These are phyloP conservation scores for Malassezia restricta DNA, from an alignment of 1,284 basidiomycete genomes.

Conservation along the genomic window DNA sequence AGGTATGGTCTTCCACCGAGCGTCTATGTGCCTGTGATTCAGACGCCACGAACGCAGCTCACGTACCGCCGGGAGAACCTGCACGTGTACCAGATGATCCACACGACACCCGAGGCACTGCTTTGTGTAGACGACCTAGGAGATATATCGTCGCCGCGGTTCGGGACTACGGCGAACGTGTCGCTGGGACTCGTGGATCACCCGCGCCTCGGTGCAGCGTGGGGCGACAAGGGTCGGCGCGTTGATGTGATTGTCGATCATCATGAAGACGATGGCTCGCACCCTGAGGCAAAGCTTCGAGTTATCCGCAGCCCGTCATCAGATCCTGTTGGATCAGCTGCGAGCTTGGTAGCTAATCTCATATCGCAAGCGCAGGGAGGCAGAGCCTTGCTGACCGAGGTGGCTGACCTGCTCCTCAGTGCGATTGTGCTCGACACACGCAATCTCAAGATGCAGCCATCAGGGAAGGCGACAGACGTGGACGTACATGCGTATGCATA, in stretches of 20 bases:
- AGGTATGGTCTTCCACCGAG: slow-evolving; percentile 15
- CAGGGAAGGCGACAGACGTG: slow-evolving; percentile 24
- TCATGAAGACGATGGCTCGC: slow-evolving; percentile 69
- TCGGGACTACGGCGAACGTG: slow-evolving; percentile 17
- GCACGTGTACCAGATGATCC: slow-evolving; percentile 19
- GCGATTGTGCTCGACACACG: slow-evolving; percentile 48
- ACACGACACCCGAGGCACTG: slow-evolving; percentile 14
- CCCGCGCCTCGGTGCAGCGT: slow-evolving; percentile 19
- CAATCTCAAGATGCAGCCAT: slow-evolving; percentile 23
- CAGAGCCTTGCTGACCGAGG: not conserved
- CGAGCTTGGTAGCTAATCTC: slow-evolving; percentile 24
- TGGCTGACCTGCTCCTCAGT: slow-evolving; percentile 38
- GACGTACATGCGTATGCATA: slow-evolving; percentile 25
- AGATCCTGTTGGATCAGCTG: slow-evolving; percentile 28
- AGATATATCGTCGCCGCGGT: slow-evolving; percentile 11
- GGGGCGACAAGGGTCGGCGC: slow-evolving; percentile 24
- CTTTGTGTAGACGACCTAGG: slow-evolving; percentile 26
- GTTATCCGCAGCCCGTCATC: slow-evolving; percentile 26
- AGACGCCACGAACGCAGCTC: slow-evolving; percentile 60
- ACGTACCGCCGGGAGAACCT: slow-evolving; percentile 71
- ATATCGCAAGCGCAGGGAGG: slow-evolving; percentile 12
- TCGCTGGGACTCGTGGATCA: slow-evolving; percentile 30
- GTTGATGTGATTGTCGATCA: slow-evolving; percentile 83
- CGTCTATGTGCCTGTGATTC: slow-evolving; percentile 58
- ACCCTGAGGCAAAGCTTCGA: slow-evolving; percentile 48